These are phyloP conservation scores for Cladosporium sp. DNA, from an alignment of 2,329 filamentous ascomycete species.

Conservation along the genomic window DNA sequence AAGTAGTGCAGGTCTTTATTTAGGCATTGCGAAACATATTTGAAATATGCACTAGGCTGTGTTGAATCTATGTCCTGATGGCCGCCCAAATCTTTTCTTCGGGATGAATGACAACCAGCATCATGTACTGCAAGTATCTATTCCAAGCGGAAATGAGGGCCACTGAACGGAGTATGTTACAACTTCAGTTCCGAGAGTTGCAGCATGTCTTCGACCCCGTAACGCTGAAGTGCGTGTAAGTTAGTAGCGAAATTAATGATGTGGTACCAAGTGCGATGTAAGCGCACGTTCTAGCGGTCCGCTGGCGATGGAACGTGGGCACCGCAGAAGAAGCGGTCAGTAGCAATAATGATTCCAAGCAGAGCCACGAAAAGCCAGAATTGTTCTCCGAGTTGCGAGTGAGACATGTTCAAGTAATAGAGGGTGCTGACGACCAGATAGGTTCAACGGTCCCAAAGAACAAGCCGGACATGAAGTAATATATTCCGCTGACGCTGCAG, in stretches of 20 bases:
- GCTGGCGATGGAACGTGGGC: not conserved
- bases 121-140: too few relatives aligned
- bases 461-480: not conserved
- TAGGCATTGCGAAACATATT: too few relatives aligned
- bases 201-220: not conserved
- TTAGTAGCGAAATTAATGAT: not conserved
- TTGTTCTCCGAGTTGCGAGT: not conserved
- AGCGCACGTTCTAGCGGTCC: not conserved
- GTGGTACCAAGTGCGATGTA: not conserved
- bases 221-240: not conserved
- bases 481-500: not conserved
- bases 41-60: too few relatives aligned
- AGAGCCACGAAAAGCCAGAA: not conserved
- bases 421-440: not conserved
- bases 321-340: not conserved
- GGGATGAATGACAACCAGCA: too few relatives aligned
- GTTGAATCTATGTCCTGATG: too few relatives aligned
- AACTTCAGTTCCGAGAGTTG: not conserved
- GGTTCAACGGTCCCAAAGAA: not conserved
- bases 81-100: too few relatives aligned
- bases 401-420: not conserved
- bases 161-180: not conserved
- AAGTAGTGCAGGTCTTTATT: too few relatives aligned
- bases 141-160: too few relatives aligned
- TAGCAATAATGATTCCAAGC: not conserved